Base-by-base conservation (phyloP, 1,139 yeast species). In the Geotrichum candidum region DNA sequence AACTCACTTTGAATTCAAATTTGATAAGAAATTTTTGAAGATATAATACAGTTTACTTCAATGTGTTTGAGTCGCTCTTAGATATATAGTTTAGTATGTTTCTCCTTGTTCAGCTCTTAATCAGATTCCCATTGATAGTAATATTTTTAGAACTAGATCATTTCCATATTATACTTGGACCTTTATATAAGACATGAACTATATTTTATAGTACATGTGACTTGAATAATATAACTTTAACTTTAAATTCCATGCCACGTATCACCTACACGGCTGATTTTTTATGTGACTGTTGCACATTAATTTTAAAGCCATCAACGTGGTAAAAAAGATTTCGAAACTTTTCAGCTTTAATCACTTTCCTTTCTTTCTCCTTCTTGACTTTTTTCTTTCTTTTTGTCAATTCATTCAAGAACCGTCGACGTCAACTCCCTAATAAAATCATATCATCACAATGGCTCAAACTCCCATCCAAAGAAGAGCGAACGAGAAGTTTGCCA, bases 401-500 rank as follows among this genome's bases (percentile, higher is more conserved):
- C 7, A 6, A 9, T 46, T 23, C 9, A 46, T 23, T 23, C 22
- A 46, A 46, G 25, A 46, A 13, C 6, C 7, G 31, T 48, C 52
- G 27, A 18, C 27, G 2, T 48, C 27, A 27, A 11, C 27, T 18
- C 31, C 9, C 27, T 13, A n/a, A 48, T 48, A 11, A 48, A 23
- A 15, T n/a, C 4, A 53, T 22, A n/a, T 33, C 45, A n/a, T 33
- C 48, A 55, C 35, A 45, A 59, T 59, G 56, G 70, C 72, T 53
- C 96, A 89, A 80, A 87, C 96, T 35, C 92, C 94, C 63, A 85
- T 82, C 70, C 97, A 91, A 78, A 87, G 92, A 77, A 80, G 82
- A 64, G 96, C 96, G 29, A 92, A 91, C 75, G 83, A 83, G 70
- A 88, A 85, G 74, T 92, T 86, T 75, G 90, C 88, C 69, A 88